Conservation (phyloP, 208 protist genomes). For the Wallacemonas sp. region DNA sequence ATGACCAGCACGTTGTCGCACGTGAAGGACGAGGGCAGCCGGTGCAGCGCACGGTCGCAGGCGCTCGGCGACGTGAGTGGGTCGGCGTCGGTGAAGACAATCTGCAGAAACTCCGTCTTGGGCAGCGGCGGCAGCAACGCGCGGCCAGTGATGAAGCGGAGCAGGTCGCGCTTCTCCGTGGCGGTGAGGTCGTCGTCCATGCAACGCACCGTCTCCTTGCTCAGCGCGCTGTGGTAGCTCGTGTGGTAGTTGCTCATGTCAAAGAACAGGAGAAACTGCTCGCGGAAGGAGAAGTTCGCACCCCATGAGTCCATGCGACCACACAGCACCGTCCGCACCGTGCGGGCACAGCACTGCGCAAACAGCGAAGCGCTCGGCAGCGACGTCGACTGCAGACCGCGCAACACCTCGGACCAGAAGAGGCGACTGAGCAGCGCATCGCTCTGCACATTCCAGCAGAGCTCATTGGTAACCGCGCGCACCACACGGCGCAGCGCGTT, state of each 20-base stretch:
- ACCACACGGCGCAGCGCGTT: constrained; percentile 7
- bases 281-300: constrained; percentile 33
- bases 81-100: constrained; percentile 15
- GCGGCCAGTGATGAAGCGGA: constrained; percentile 57
- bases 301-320: constrained; percentile 26
- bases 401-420: constrained; percentile 44
- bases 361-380: constrained; percentile 29
- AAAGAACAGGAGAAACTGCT: constrained; percentile 40
- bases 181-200: constrained; percentile 46
- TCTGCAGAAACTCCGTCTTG: constrained; percentile 28
- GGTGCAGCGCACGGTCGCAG: constrained; percentile 30
- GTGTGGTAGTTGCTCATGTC: constrained; percentile 12
- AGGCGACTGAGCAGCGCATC: constrained; percentile 3
- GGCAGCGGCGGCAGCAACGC: constrained; percentile 20
- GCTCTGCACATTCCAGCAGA: constrained; percentile 30
- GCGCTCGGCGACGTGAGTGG: not conserved
- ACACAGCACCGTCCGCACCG: constrained; percentile 30
- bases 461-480: constrained; percentile 13
- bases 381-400: constrained; percentile 26
- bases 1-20: constrained; percentile 32
- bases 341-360: constrained; percentile 30
- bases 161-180: constrained; percentile 35
- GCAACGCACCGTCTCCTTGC: constrained; percentile 23
- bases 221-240: constrained; percentile 26
- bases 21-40: constrained; percentile 28